Evolutionary conservation across 805 yeast genomes (phyloP), one percentile per base, ranked within the genome.

Genomic region (Candida michaelii): DNA sequence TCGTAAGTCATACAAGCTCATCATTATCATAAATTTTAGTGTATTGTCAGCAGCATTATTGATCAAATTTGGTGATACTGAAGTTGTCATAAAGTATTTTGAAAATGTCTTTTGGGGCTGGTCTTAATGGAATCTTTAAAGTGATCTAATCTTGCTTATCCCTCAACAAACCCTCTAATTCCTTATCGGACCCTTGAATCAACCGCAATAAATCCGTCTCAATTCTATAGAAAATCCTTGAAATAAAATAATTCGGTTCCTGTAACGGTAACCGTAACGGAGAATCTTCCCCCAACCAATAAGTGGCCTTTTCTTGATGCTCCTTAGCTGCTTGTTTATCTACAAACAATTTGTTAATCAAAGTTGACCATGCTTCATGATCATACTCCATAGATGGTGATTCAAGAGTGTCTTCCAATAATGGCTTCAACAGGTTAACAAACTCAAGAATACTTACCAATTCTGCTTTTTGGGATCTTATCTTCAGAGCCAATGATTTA

Each of bases 261-360:
- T 74, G 75, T 29, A 84, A 64, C 0, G 93, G 93, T 42, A 74
- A 77, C 34, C 84, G 69, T 31, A 88, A 63, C 0, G 96, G 96
- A 1, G 89, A 81, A 1, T 62, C 54, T 1, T 79, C 79, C 6
- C 83, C 71, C 2, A 87, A 50, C 95, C 95, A 88, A 54, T 68
- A 82, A 27, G 64, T 58, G 1, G 62, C 48, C 32, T 65, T 45
- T 8, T 14, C 15, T 9, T 21, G 17, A n/a, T 36, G 37, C 14
- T 19, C 11, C 12, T 15, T 15, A 14, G 34, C 19, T n/a, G 35
- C 21, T 31, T 36, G 12, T 23, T 21, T 8, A 12, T 36, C 31
- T 3, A 36, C 39, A 15, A 25, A 36, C 3, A 42, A 29, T 13
- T 17, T 24, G 2, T 23, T 21, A 3, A 48, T 40, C 6, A 48